Evolutionary conservation across 805 yeast species (phyloP).

Genomic region (Lipomyces lipofer): DNA sequence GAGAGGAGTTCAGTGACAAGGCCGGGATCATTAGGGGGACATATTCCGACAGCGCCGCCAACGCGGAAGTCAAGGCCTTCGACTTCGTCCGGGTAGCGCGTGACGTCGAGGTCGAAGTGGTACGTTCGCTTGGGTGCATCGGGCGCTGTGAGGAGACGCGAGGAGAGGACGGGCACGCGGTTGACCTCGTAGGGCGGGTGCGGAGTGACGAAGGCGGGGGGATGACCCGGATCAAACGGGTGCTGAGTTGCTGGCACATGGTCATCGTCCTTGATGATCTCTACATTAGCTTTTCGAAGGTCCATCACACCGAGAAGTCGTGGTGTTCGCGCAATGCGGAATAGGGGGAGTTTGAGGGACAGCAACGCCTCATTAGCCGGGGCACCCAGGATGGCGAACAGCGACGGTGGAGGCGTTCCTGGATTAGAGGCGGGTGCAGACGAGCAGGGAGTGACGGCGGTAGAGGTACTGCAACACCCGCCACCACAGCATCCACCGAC

Average conservation of each 20-base stretch:
- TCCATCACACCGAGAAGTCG: slow-evolving; percentile 1
- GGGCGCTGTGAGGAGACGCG: slow-evolving; percentile 31
- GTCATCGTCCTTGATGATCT: not conserved
- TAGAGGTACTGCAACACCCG: not conserved
- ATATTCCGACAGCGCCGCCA: slow-evolving; percentile 36
- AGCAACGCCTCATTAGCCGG: slow-evolving; percentile 25
- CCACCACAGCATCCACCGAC: slow-evolving; percentile 6
- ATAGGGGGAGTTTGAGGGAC: slow-evolving; percentile 20
- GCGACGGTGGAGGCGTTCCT: slow-evolving; percentile 2
- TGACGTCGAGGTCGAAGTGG: slow-evolving; percentile 35
- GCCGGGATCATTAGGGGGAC: slow-evolving; percentile 33
- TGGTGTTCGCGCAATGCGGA: not conserved
- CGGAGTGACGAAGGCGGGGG: slow-evolving; percentile 32
- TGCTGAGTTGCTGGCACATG: not conserved
- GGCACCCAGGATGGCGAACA: not conserved
- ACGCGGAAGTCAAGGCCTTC: slow-evolving; percentile 35
- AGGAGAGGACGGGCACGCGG: slow-evolving; percentile 28
- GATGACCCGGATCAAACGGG: not conserved
- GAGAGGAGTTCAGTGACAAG: slow-evolving; percentile 30
- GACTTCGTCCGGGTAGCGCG: slow-evolving; percentile 33
- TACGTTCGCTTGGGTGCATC: slow-evolving; percentile 35
- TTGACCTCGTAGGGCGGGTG: slow-evolving; percentile 34
- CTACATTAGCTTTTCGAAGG: slow-evolving; percentile 6
- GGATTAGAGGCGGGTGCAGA: not conserved
- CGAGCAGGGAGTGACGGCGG: not conserved